These are phyloP conservation scores for Neurospora sp. DNA, from an alignment of 495 filamentous ascomycete genomes.

Conservation along the genomic window DNA sequence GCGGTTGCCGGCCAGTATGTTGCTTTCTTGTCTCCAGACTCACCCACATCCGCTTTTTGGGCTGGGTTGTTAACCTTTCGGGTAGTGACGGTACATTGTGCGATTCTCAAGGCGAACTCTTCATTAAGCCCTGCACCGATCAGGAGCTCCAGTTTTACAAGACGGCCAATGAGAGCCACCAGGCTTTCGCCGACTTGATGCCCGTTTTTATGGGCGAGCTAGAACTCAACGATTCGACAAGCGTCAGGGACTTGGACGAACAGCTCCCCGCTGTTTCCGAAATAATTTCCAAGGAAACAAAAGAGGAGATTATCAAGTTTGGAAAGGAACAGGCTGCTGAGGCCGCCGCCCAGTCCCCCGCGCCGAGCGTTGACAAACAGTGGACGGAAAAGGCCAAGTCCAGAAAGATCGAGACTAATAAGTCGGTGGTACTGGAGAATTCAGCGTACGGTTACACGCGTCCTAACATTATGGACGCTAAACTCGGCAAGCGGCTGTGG, in stretches of 20 bases:
- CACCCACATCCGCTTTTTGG: neutral
- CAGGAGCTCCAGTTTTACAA: slow-evolving; percentile 92
- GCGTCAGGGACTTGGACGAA: slow-evolving; percentile 40
- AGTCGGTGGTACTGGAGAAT: slow-evolving; percentile 82
- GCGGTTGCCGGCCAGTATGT: slow-evolving; percentile 94
- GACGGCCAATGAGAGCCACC: slow-evolving; percentile 51
- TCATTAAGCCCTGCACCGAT: slow-evolving; percentile 89
- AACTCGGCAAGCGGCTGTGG: slow-evolving; percentile 80
- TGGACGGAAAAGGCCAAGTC: slow-evolving; percentile 15
- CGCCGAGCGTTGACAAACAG: slow-evolving; percentile 13
- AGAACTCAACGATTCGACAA: slow-evolving; percentile 34
- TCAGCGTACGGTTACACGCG: slow-evolving; percentile 68
- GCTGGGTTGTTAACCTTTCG: slow-evolving; percentile 3
- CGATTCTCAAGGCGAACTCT: slow-evolving; percentile 70
- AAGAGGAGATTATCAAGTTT: slow-evolving; percentile 27
- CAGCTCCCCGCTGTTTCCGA: slow-evolving; percentile 35
- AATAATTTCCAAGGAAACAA: slow-evolving; percentile 32
- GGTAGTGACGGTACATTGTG: slow-evolving; percentile 82
- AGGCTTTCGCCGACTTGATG: slow-evolving; percentile 66
- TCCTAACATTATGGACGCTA: slow-evolving; percentile 92
- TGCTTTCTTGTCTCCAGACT: slow-evolving; percentile 1
- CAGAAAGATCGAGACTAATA: slow-evolving; percentile 56
- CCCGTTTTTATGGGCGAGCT: slow-evolving; percentile 79
- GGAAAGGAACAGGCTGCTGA: slow-evolving; percentile 19
- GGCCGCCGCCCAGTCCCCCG: slow-evolving; percentile 13